phyloP scores from a whole-genome alignment of 495 filamentous ascomycete species.

The Aspergillus asperescens region DNA sequence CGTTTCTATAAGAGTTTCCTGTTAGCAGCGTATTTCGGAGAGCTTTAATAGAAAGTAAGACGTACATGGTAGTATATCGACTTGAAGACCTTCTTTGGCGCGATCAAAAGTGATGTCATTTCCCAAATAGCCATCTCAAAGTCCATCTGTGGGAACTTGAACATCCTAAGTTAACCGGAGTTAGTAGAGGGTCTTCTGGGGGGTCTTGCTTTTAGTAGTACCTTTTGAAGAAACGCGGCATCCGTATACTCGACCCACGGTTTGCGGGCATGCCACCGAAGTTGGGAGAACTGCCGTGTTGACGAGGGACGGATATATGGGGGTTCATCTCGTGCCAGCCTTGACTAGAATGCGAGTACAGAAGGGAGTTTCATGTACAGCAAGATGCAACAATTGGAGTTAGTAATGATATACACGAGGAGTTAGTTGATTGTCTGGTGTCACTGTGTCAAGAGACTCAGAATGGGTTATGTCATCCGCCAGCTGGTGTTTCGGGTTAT shows the following conservation, averaged over 20 bases:
- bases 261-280: slow-evolving; percentile 47
- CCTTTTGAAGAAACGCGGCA: slow-evolving; percentile 56
- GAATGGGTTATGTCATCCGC: slow-evolving; percentile 17
- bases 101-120: slow-evolving; percentile 67
- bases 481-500: not conserved
- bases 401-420: not conserved
- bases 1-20: slow-evolving; percentile 48
- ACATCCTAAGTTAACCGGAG: slow-evolving; percentile 38
- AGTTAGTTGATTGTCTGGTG: not conserved
- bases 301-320: slow-evolving; percentile 57
- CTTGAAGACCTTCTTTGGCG: slow-evolving; percentile 72
- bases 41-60: not conserved
- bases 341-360: slow-evolving; percentile 13
- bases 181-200: slow-evolving; percentile 1
- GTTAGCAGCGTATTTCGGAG: slow-evolving; percentile 17
- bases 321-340: slow-evolving; percentile 48
- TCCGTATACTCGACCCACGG: slow-evolving; percentile 49
- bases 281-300: slow-evolving; percentile 49
- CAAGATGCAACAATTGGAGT: not conserved
- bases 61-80: slow-evolving; percentile 72
- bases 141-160: slow-evolving; percentile 67
- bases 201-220: slow-evolving; percentile 9
- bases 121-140: slow-evolving; percentile 77
- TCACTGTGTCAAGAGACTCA: not conserved
- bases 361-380: slow-evolving; percentile 11